Evolutionary conservation across 495 filamentous ascomycete genomes (phyloP).

Genomic region (Aspergillus sparsus): DNA sequence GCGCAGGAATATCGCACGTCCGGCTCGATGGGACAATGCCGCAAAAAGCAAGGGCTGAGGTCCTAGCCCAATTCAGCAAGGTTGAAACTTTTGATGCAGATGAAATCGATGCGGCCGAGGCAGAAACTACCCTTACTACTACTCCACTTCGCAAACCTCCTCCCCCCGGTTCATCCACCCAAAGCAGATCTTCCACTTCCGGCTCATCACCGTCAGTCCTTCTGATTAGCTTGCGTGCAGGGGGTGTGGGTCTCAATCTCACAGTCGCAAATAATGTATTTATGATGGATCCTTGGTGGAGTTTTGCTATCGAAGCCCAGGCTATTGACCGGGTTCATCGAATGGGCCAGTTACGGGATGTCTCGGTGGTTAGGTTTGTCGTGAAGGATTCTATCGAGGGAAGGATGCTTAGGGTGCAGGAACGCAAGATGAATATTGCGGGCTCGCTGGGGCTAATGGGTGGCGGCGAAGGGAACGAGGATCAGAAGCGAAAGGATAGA

Average conservation of each 20-base stretch:
- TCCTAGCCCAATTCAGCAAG: slow-evolving; percentile 68
- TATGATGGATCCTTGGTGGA: slow-evolving; percentile 99
- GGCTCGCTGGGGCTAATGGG: slow-evolving; percentile 82
- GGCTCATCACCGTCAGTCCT: slow-evolving; percentile 53
- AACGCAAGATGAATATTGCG: slow-evolving; percentile 85
- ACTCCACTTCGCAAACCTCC: not conserved
- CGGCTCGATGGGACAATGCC: slow-evolving; percentile 90
- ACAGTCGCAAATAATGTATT: slow-evolving; percentile 85
- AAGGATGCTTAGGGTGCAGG: slow-evolving; percentile 91
- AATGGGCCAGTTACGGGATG: slow-evolving; percentile 90
- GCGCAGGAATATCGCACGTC: slow-evolving; percentile 72
- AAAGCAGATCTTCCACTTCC: slow-evolving; percentile 29
- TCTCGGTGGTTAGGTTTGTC: slow-evolving; percentile 83
- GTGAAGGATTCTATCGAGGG: slow-evolving; percentile 90
- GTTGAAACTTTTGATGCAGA: slow-evolving; percentile 45
- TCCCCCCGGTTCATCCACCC: slow-evolving; percentile 11
- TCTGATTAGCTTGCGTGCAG: slow-evolving; percentile 82
- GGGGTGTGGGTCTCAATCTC: slow-evolving; percentile 91
- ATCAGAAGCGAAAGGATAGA: slow-evolving; percentile 85
- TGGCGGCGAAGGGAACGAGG: slow-evolving; percentile 67
- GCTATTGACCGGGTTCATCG: slow-evolving; percentile 98
- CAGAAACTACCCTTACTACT: not conserved
- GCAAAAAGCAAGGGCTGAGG: slow-evolving; percentile 77
- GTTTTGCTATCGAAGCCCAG: slow-evolving; percentile 93
- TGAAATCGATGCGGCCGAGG: slow-evolving; percentile 34